phyloP scores from a whole-genome alignment of 2,329 filamentous ascomycete species.

The Graphilbum ipis-grandicollis region DNA sequence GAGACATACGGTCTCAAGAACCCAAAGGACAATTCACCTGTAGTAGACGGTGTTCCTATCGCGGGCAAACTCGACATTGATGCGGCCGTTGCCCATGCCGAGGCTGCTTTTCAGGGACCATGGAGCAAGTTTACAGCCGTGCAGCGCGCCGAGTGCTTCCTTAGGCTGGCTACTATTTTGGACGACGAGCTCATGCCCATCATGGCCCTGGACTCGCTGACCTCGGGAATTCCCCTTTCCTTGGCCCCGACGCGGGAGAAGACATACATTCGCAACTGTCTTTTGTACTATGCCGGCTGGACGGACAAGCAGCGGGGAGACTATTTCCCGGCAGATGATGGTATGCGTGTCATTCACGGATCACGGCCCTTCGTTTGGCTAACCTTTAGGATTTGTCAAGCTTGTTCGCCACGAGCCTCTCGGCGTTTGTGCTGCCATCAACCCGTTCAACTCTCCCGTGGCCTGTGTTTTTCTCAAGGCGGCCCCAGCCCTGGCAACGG shows the following conservation, averaged over 20 bases:
- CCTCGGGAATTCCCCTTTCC: constrained; percentile 15
- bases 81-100: not conserved
- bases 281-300: constrained; percentile 15
- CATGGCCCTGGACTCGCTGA: constrained; percentile 27
- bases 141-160: not conserved
- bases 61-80: not conserved
- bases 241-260: constrained; percentile 14
- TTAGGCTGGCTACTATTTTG: not conserved
- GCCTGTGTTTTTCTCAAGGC: constrained; percentile 18
- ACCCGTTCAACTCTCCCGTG: constrained; percentile 11
- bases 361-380: too few relatives aligned
- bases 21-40: not conserved
- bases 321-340: constrained; percentile 17
- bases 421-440: constrained; percentile 14
- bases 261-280: constrained; percentile 27
- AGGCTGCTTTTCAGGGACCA: not conserved
- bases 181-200: not conserved
- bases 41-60: not conserved
- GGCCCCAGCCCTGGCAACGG: constrained; percentile 21
- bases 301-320: constrained; percentile 20
- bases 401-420: constrained; percentile 18
- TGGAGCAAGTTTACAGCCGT: not conserved
- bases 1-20: not conserved
- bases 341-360: too few relatives aligned
- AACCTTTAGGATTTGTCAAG: constrained; percentile 15